A percentile compares a stretch with the other conserved stretches of the same genome.
Evolutionary conservation across 257 asterid genomes (phyloP).

Genomic region (Schizonepeta tenuifolia): DNA sequence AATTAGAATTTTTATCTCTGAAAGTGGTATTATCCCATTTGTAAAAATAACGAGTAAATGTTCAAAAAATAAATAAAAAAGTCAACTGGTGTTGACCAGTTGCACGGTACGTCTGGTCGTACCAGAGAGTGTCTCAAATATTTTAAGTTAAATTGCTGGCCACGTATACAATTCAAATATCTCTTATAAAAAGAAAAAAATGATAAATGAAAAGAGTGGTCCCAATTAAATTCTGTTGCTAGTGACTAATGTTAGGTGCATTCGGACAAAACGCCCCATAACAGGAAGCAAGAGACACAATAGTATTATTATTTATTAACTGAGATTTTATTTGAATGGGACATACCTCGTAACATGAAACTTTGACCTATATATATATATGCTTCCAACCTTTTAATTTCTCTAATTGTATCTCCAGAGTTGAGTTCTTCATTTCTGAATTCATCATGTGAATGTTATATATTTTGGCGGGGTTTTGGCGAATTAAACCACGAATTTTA

Average conservation of each 20-base stretch:
- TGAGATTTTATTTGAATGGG: conserved; percentile 3
- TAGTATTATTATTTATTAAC: background rate
- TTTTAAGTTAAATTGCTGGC: too few relatives aligned
- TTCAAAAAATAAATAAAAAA: too few relatives aligned
- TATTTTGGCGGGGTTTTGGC: too few relatives aligned
- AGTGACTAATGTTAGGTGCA: conserved; percentile 1
- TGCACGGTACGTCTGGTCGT: too few relatives aligned
- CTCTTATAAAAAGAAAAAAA: background rate
- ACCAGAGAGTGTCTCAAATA: too few relatives aligned
- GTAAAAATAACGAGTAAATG: too few relatives aligned
- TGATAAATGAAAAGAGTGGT: conserved; percentile 2
- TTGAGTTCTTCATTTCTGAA: background rate
- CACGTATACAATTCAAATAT: too few relatives aligned
- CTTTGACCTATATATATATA: background rate
- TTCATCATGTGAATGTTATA: too few relatives aligned
- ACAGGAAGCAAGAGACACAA: conserved; percentile 21
- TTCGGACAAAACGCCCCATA: conserved; percentile 38
- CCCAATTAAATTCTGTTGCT: conserved; percentile 4
- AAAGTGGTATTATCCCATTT: too few relatives aligned
- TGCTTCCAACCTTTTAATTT: background rate
- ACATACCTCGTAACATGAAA: conserved; percentile 26
- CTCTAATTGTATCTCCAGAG: background rate
- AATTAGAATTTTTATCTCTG: too few relatives aligned
- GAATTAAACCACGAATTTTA: too few relatives aligned
- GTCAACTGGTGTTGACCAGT: too few relatives aligned